phyloP scores from a whole-genome alignment of 2,329 filamentous ascomycete species.

The Allantophomopsis lycopodina region DNA sequence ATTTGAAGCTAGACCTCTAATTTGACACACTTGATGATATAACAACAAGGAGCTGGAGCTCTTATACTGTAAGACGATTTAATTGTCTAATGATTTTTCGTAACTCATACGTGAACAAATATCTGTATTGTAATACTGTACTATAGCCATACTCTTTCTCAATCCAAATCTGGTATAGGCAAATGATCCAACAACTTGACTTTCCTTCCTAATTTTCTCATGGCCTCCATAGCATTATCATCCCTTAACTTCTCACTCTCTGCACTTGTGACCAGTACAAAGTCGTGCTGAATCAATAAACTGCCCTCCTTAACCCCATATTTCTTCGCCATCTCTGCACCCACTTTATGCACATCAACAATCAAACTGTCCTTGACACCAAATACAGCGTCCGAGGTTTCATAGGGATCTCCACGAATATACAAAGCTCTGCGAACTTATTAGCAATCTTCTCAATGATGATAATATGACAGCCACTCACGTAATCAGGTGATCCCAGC shows the following conservation, averaged over 20 bases:
- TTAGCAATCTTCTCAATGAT: not conserved
- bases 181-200: slow-evolving; percentile 64
- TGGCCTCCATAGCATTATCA: slow-evolving; percentile 48
- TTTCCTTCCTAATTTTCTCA: slow-evolving; percentile 50
- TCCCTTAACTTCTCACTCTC: slow-evolving; percentile 55
- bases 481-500: slow-evolving; percentile 74
- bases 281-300: slow-evolving; percentile 57
- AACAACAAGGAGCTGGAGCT: no score
- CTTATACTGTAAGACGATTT: no score
- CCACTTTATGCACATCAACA: slow-evolving; percentile 44
- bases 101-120: no score
- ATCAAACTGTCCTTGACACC: slow-evolving; percentile 72
- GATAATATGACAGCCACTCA: slow-evolving; percentile 28
- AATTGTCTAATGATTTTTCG: no score
- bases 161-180: slow-evolving; percentile 54
- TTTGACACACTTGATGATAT: no score
- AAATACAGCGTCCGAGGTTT: slow-evolving; percentile 74
- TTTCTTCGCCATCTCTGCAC: slow-evolving; percentile 36
- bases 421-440: slow-evolving; percentile 49
- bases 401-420: slow-evolving; percentile 64
- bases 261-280: slow-evolving; percentile 60
- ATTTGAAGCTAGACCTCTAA: no score
- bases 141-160: slow-evolving; percentile 1
- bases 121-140: no score
- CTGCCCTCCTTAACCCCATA: slow-evolving; percentile 52